phyloP scores from a whole-genome alignment of 768 basidiomycete genomes.

The Suillus occidentalis region DNA sequence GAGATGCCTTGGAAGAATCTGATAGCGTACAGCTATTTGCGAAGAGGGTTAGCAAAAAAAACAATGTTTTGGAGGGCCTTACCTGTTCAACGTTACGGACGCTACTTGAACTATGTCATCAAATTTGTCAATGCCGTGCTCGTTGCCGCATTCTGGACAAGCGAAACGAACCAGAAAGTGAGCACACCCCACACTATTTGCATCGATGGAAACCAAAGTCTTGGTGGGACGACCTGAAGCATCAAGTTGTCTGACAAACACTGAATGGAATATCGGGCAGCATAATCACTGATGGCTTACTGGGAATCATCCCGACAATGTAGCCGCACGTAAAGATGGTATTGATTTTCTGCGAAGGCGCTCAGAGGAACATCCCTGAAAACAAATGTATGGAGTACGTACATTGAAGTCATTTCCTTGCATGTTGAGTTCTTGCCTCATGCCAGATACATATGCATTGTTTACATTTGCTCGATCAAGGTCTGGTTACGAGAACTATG shows the following conservation, averaged over 20 bases:
- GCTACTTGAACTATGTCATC: conserved; percentile 48
- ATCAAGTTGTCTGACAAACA: conserved; percentile 55
- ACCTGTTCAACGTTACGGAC: conserved; percentile 60
- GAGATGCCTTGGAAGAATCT: conserved; percentile 73
- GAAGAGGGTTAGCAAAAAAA: neutral
- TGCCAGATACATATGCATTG: conserved; percentile 79
- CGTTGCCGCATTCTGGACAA: neutral
- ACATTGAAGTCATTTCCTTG: conserved; percentile 63
- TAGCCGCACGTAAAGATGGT: conserved; percentile 76
- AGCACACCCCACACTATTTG: conserved; percentile 66
- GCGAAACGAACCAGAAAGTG: conserved; percentile 53
- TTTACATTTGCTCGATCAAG: conserved; percentile 66
- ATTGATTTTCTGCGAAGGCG: conserved; percentile 51
- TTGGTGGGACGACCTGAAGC: conserved; percentile 59
- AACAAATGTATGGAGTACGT: conserved; percentile 11
- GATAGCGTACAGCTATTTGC: conserved; percentile 58
- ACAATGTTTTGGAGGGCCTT: neutral
- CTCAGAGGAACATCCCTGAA: neutral
- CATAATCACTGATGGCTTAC: conserved; percentile 30
- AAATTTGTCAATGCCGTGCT: neutral
- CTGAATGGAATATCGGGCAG: conserved; percentile 6
- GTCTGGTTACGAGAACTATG: conserved; percentile 38
- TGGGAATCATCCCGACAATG: conserved; percentile 72
- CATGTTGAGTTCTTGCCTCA: conserved; percentile 73
- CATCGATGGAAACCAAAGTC: conserved; percentile 67